Base-by-base conservation (phyloP, 2,329 filamentous ascomycete genomes). In the Botryosphaeria agaves region DNA sequence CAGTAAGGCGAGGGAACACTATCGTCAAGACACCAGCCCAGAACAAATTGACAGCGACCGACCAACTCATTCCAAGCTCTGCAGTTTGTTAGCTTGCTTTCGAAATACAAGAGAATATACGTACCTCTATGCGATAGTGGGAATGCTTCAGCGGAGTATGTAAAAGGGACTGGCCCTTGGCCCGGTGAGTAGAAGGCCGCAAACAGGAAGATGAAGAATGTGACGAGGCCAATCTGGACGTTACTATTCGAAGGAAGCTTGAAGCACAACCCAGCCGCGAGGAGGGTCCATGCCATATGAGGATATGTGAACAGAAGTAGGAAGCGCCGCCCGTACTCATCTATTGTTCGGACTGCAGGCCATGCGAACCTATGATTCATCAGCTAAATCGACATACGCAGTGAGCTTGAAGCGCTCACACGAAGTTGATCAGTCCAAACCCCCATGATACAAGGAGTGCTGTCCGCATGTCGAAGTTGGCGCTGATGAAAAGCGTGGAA, bases 11-110 rank as follows among this genome's bases (percentile, higher is more conserved):
- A 2, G 71, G 72, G 42, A 74, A 72, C 0, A 70, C 76, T 30
- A 79, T 66, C n/a, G 66, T 64, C 27, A 74, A 52, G 0, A 78
- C 64, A 0, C 66, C 59, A 5, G 56, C 63, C 52, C 63, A 68
- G 51, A 65, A 66, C 36, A 76, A 56, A 37, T 71, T 76, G 1
- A 71, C 77, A 2, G 74, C 70, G 6, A 79, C 74, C 5, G 72
- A 68, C 51, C 66, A 78, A 0, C 64, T 66, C 76, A 81, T 80
- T 33, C 76, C 76, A 15, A 79, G 62, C 44, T 80, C n/a, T n/a
- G n/a, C n/a, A n/a, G n/a, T n/a, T n/a, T n/a, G n/a, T n/a, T n/a
- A n/a, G n/a, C n/a, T n/a, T n/a, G n/a, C n/a, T n/a, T n/a, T n/a
- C n/a, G n/a, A n/a, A n/a, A n/a, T n/a, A n/a, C n/a, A n/a, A n/a